Percentiles rank a stretch among this genome's conserved stretches.
These are phyloP conservation scores for Talaromyces sp. DNA, from an alignment of 2,329 filamentous ascomycete species.

Conservation along the genomic window DNA sequence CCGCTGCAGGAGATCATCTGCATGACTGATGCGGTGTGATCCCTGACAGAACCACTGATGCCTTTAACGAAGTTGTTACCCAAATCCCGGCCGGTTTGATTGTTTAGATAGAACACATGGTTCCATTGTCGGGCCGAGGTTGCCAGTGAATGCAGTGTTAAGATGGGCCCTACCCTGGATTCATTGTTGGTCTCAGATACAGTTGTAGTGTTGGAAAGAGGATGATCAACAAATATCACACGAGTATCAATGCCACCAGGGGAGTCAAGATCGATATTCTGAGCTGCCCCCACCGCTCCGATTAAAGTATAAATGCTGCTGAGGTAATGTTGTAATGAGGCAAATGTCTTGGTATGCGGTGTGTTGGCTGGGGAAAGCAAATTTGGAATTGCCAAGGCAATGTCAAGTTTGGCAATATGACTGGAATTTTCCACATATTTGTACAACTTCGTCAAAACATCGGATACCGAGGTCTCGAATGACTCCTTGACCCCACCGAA, in stretches of 20 bases:
- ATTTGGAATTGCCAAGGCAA: slow-evolving; percentile 66
- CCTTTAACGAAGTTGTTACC: slow-evolving; percentile 34
- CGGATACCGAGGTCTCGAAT: slow-evolving; percentile 62
- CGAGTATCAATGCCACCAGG: slow-evolving; percentile 75
- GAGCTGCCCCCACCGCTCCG: slow-evolving; percentile 68
- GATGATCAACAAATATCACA: slow-evolving; percentile 71
- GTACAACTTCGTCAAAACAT: slow-evolving; percentile 56
- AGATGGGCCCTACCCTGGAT: slow-evolving; percentile 51
- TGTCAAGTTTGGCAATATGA: slow-evolving; percentile 51
- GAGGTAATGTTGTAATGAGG: slow-evolving; percentile 71
- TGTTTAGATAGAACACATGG: slow-evolving; percentile 35
- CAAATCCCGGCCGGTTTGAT: slow-evolving; percentile 29
- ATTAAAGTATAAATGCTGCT: slow-evolving; percentile 78
- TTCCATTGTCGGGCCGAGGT: slow-evolving; percentile 38
- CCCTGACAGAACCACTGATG: background rate
- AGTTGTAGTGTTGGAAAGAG: slow-evolving; percentile 30
- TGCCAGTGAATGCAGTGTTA: slow-evolving; percentile 53
- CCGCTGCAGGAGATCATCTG: slow-evolving; percentile 26
- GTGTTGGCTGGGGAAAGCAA: slow-evolving; percentile 56
- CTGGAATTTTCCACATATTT: slow-evolving; percentile 32
- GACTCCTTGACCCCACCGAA: slow-evolving; percentile 58
- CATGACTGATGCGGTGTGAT: slow-evolving; percentile 17
- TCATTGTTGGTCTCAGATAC: slow-evolving; percentile 9
- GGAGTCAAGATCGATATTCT: slow-evolving; percentile 64
- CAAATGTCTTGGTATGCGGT: slow-evolving; percentile 64